Percentiles rank a stretch among this genome's conserved stretches.
Conservation (phyloP, 805 yeast genomes). For the Sporopachydermia lactativora region DNA sequence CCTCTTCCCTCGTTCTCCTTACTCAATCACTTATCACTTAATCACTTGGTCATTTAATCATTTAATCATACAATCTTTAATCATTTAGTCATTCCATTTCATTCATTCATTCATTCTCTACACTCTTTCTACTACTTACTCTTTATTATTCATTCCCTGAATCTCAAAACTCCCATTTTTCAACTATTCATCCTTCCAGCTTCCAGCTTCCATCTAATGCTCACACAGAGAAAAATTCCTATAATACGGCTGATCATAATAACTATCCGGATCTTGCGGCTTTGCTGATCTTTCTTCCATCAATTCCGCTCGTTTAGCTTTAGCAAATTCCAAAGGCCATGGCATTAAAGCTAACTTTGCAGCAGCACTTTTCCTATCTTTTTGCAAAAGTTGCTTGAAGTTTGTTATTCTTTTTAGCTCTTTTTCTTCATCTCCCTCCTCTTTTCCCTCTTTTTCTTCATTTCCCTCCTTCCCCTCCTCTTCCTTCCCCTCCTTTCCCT, state of each 20-base stretch:
- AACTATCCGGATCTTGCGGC: slow-evolving; percentile 10
- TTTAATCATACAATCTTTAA: too few species aligned
- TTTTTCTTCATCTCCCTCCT: not conserved
- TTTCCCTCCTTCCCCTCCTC: slow-evolving; percentile 2
- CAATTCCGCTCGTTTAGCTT: slow-evolving; percentile 16
- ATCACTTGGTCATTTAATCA: too few species aligned
- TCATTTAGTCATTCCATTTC: too few species aligned
- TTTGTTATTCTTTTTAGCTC: not conserved
- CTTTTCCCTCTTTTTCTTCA: not conserved
- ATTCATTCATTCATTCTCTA: too few species aligned
- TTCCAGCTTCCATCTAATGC: too few species aligned
- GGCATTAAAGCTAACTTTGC: slow-evolving; percentile 12
- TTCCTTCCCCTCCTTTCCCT: slow-evolving; percentile 5
- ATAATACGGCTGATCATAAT: slow-evolving; percentile 9
- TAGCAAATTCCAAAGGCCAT: slow-evolving; percentile 16
- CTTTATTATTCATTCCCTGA: too few species aligned
- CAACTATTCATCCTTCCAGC: too few species aligned
- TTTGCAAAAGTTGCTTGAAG: slow-evolving; percentile 7
- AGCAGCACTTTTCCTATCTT: slow-evolving; percentile 4
- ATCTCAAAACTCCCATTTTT: too few species aligned
- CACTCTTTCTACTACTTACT: too few species aligned
- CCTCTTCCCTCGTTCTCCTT: too few species aligned
- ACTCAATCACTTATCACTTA: too few species aligned
- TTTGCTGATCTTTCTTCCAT: slow-evolving; percentile 21
- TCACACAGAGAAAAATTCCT: slow-evolving; percentile 22